phyloP scores from a whole-genome alignment of 768 basidiomycete species.

The Mycena metata region DNA sequence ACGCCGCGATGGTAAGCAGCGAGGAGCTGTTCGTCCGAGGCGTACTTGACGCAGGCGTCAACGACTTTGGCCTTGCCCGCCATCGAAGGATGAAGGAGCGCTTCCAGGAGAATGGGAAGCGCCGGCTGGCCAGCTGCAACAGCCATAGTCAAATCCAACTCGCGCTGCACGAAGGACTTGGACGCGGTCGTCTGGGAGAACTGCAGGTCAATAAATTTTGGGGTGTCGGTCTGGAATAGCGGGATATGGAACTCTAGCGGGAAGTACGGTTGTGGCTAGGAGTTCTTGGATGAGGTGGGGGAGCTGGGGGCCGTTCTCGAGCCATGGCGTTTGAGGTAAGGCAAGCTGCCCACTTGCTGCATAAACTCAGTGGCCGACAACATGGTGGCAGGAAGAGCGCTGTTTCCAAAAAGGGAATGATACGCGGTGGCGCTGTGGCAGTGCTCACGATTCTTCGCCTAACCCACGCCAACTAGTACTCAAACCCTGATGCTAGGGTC shows the following conservation, averaged over 20 bases:
- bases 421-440: no score
- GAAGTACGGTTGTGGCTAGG: slow-evolving; percentile 33
- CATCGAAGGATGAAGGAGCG: slow-evolving; percentile 37
- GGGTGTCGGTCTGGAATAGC: slow-evolving; percentile 12
- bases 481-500: no score
- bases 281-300: slow-evolving; percentile 33
- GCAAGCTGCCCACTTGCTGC: slow-evolving; percentile 24
- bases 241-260: slow-evolving; percentile 33
- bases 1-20: slow-evolving; percentile 36
- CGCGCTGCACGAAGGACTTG: slow-evolving; percentile 38
- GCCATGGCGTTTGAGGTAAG: slow-evolving; percentile 34
- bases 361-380: slow-evolving; percentile 24
- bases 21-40: slow-evolving; percentile 33
- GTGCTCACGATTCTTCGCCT: no score
- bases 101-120: slow-evolving; percentile 35
- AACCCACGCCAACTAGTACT: no score
- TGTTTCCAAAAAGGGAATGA: no score
- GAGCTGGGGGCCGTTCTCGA: slow-evolving; percentile 32
- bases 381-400: slow-evolving; percentile 25
- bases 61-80: slow-evolving; percentile 33
- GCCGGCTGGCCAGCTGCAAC: slow-evolving; percentile 31
- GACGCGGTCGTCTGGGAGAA: slow-evolving; percentile 39
- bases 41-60: slow-evolving; percentile 33
- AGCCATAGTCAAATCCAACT: slow-evolving; percentile 37
- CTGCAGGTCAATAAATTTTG: slow-evolving; percentile 27